These are phyloP conservation scores for Grigorovia jiainica DNA, from an alignment of 805 yeast genomes.

Conservation along the genomic window DNA sequence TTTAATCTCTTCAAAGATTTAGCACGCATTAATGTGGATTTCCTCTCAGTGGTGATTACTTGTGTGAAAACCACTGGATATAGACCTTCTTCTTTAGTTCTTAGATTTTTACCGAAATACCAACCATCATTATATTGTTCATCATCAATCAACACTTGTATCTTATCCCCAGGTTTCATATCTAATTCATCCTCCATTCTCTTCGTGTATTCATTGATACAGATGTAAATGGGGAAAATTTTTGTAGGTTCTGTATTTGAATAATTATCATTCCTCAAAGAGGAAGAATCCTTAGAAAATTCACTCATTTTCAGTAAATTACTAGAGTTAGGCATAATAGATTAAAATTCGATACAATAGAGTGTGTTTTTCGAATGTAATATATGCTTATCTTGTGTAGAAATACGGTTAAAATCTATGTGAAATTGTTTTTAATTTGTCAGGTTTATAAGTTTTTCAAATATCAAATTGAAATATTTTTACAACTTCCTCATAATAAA, in stretches of 20 bases:
- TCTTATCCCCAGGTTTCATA: constrained; percentile 69
- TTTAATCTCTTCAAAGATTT: constrained; percentile 44
- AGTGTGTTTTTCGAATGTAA: no score
- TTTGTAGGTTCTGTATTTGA: constrained; percentile 5
- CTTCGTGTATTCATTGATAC: constrained; percentile 79
- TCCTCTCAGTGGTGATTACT: constrained; percentile 30
- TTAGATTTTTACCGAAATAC: constrained; percentile 80
- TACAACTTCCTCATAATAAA: no score
- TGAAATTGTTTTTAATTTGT: no score
- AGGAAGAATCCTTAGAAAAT: constrained; percentile 2
- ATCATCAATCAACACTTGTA: constrained; percentile 88
- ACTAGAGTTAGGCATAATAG: neutral
- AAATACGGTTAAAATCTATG: no score
- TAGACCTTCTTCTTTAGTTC: constrained; percentile 69
- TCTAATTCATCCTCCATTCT: constrained; percentile 85
- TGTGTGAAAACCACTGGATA: constrained; percentile 88
- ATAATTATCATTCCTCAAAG: constrained; percentile 1
- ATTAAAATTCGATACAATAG: no score
- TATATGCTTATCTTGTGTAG: no score
- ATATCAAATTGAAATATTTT: no score
- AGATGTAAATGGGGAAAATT: constrained; percentile 34
- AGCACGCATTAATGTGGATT: constrained; percentile 43
- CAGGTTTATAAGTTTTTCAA: no score
- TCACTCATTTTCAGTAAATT: neutral
- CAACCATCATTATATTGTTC: constrained; percentile 93